Evolutionary conservation across 768 basidiomycete genomes (phyloP), one percentile per base, ranked within the genome.

Genomic region (Tephrocybe sp.): DNA sequence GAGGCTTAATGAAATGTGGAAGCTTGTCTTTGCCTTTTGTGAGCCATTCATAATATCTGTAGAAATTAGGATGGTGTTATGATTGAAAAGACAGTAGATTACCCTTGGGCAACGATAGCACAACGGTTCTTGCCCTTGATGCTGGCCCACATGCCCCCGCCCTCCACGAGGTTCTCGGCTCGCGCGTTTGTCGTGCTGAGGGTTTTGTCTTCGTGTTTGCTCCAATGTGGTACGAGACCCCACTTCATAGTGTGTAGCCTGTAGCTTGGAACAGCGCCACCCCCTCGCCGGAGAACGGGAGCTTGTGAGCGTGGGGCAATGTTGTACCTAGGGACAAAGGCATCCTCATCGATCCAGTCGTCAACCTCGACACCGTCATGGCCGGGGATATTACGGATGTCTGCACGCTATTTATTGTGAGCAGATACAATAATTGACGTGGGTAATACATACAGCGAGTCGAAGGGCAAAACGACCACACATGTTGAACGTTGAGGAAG

Each of bases 31-130:
- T 88, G 44, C 86, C 88, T 64, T 87, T 91, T 49, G 84, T 87
- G 34, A 91, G 75, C 96, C 96, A 98, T 67, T 99, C 96, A 63
- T 92, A 98, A 65, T 97, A 97, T 25, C 92, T 92, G 53, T 5
- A 11, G 5, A 8, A 9, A 18, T 40, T 0, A 39, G 21, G 18
- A n/a, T 9, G 3, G 15, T 1, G n/a, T n/a, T n/a, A n/a, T n/a
- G n/a, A n/a, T 7, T 11, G 28, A n/a, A 19, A 3, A 7, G n/a
- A 5, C 12, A 9, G 21, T 16, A 25, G n/a, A 24, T 28, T 1
- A 61, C 77, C 91, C 90, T 63, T 92, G 79, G 45, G 85, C 88
- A 18, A 89, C 69, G 46, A 98, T 81, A n/a, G 87, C 79, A 62
- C 95, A 98, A 30, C 96, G 79, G 56, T 90, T 89, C 68, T 72